Evolutionary conservation across 2,329 filamentous ascomycete genomes (phyloP), one percentile per base, ranked within the genome.

Genomic region (Allantophomopsis lycopodina): DNA sequence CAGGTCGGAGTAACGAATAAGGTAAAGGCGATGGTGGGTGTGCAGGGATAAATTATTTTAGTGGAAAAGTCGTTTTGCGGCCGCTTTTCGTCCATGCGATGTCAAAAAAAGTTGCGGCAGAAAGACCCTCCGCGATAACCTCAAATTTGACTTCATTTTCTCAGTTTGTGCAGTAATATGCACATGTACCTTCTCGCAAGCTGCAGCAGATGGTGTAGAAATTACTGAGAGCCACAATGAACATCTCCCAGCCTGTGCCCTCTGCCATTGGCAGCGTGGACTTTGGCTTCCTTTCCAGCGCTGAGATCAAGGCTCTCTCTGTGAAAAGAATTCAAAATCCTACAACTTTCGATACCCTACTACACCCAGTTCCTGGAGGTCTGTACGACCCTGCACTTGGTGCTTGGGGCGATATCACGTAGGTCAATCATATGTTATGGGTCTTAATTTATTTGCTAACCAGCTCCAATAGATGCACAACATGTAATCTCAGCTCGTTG

Each of bases 241-340:
- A 82, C 57, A 75, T 81, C 52, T 76, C 83, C 45, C 83, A 88
- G 56, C 88, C 91, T 35, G 74, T 94, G 46, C 72, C 83, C 48
- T 93, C 87, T 54, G 71, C 79, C 56, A 82, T 98, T 54, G 75
- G 81, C 58, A 81, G 80, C 57, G 85, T 98, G 55, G 84, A 93
- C 58, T 98, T 98, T 60, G 79, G 77, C 35, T 85, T 93, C 55
- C 76, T 96, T 50, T 77, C 83, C 15, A 70, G 79, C 38, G 69
- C 80, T 44, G 89, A 98, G 60, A 87, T 98, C 57, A 79, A 79
- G 57, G 73, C 79, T 44, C 77, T 96, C 51, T 98, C 91, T 7
- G 91, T 95, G 49, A 91, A 91, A 67, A 78, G 79, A 61, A 94
- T 98, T 52, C 83, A 93, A 55, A 94, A 93, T 64, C 81, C 87